A percentile compares a stretch with the other conserved stretches of the same genome.
Evolutionary conservation across 768 basidiomycete genomes (phyloP).

Genomic region (Steccherinum ochraceum): DNA sequence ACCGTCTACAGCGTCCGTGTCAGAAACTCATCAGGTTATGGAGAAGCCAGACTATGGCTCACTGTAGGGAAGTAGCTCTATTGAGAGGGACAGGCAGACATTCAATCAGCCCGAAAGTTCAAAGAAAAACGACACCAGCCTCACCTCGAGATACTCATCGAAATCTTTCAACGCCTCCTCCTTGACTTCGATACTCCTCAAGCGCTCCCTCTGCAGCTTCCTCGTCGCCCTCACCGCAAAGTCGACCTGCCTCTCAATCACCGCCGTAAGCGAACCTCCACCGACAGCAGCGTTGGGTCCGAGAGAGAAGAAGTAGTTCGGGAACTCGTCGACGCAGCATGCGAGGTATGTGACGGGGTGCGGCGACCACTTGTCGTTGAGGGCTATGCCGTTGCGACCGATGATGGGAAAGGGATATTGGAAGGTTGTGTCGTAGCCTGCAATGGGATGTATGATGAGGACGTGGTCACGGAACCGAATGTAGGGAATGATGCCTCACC

Average conservation of each 20-base stretch:
- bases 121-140: slow-evolving; percentile 6
- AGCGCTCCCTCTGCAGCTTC: slow-evolving; percentile 57
- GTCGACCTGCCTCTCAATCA: slow-evolving; percentile 51
- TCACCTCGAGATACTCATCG: slow-evolving; percentile 51
- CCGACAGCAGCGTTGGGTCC: slow-evolving; percentile 56
- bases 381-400: slow-evolving; percentile 44
- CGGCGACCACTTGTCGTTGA: slow-evolving; percentile 49
- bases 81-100: slow-evolving; percentile 5
- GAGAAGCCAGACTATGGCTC: slow-evolving; percentile 6
- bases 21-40: background rate
- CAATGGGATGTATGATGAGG: background rate
- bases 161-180: slow-evolving; percentile 54
- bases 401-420: slow-evolving; percentile 44
- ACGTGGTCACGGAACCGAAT: background rate
- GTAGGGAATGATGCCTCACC: slow-evolving; percentile 26
- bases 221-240: slow-evolving; percentile 48
- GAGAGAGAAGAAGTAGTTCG: slow-evolving; percentile 56
- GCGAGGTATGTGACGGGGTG: slow-evolving; percentile 54
- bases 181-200: slow-evolving; percentile 59
- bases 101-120: background rate
- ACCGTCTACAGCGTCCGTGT: slow-evolving; percentile 37
- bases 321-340: slow-evolving; percentile 55
- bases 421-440: slow-evolving; percentile 50
- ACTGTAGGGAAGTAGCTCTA: slow-evolving; percentile 45
- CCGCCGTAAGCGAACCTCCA: slow-evolving; percentile 45